These are phyloP conservation scores for Austroboletus novae-zelandiae DNA, from an alignment of 1,284 basidiomycete species.

Conservation along the genomic window DNA sequence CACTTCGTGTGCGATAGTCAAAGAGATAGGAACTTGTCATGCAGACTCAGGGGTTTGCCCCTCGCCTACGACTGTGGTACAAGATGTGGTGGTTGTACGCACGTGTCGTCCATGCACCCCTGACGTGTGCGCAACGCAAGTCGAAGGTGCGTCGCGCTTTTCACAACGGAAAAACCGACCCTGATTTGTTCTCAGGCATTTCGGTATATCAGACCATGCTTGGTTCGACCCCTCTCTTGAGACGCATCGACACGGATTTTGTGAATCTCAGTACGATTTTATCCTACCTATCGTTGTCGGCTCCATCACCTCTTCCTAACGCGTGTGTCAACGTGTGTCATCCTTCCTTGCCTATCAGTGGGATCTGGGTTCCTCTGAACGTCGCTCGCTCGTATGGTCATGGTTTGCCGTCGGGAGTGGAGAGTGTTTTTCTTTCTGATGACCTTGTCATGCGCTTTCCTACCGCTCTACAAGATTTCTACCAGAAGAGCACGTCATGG, in stretches of 20 bases:
- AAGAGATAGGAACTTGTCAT: constrained; percentile 5
- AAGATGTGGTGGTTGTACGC: constrained; percentile 44
- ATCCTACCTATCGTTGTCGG: constrained; percentile 34
- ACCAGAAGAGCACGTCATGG: constrained; percentile 42
- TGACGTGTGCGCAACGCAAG: constrained; percentile 57
- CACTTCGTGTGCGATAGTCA: neutral
- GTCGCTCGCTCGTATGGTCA: constrained; percentile 45
- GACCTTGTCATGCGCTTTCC: constrained; percentile 60
- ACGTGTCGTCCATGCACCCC: constrained; percentile 60
- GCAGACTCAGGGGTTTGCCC: constrained; percentile 1
- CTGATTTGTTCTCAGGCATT: constrained; percentile 45
- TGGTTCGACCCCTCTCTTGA: constrained; percentile 50
- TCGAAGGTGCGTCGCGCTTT: constrained; percentile 54
- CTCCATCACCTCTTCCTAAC: constrained; percentile 33
- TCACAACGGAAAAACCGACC: constrained; percentile 9
- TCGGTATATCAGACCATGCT: constrained; percentile 67
- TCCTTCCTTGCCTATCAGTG: constrained; percentile 50
- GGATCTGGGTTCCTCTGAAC: constrained; percentile 64
- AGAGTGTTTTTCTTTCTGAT: constrained; percentile 57
- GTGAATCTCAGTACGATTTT: constrained; percentile 65
- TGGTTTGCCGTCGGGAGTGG: constrained; percentile 32
- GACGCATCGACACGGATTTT: constrained; percentile 71
- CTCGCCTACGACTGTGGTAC: constrained; percentile 3
- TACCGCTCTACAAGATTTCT: constrained; percentile 52
- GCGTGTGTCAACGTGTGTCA: constrained; percentile 27